Evolutionary conservation across 148 eudicot species (phyloP).

Genomic region (Rheum nobile): DNA sequence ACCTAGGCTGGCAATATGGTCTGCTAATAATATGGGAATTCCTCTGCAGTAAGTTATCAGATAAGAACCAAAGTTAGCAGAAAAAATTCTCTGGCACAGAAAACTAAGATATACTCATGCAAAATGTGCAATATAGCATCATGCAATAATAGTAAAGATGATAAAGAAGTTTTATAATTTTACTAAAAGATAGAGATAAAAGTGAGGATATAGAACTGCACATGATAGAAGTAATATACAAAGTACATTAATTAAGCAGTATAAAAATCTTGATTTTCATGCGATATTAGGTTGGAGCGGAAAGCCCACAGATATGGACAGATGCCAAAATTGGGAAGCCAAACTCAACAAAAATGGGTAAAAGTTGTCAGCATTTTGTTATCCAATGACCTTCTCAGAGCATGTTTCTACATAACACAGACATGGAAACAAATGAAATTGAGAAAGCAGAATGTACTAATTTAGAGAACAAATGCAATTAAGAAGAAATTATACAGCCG

Average conservation of each 20-base stretch:
- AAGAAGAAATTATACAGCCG: not conserved
- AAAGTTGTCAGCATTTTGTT: not conserved
- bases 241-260: not conserved
- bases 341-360: not conserved
- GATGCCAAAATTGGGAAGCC: not conserved
- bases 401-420: not conserved
- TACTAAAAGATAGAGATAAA: not conserved
- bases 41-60: constrained; percentile 31
- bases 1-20: constrained; percentile 53
- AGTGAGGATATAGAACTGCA: not conserved
- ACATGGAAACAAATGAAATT: not conserved
- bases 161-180: not conserved
- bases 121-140: not conserved
- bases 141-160: not conserved
- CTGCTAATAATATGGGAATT: constrained; percentile 47
- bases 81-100: not conserved
- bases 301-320: not conserved
- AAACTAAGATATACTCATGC: not conserved
- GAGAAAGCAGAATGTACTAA: not conserved
- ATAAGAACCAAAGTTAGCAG: not conserved
- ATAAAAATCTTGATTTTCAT: not conserved
- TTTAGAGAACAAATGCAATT: not conserved
- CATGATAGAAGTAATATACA: not conserved
- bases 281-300: not conserved
- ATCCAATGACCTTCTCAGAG: not conserved